Evolutionary conservation across 345 rosid genomes (phyloP), one percentile per base, ranked within the genome.

Genomic region (Rubroshorea leprosula): DNA sequence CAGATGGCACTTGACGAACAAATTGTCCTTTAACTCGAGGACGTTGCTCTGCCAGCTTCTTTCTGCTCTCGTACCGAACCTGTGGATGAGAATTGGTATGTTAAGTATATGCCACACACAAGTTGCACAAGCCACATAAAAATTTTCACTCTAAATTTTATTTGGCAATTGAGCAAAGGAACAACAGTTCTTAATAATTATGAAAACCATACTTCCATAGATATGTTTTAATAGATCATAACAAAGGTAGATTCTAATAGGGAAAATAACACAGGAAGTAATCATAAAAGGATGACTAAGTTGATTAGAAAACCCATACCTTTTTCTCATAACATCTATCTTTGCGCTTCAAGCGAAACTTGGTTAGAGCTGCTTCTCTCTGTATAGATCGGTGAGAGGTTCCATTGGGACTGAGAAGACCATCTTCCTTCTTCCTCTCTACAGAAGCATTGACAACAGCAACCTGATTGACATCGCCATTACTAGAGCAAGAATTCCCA

Each of bases 241-340:
- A n/a, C n/a, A n/a, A n/a, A n/a, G n/a, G n/a, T n/a, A n/a, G 47
- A 7, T 14, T 44, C 47, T 44, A 44, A n/a, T n/a, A 44, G 17
- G 17, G 17, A 14, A 14, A 6, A 1, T 2, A 15, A 44, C n/a
- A n/a, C n/a, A n/a, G n/a, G n/a, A n/a, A n/a, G n/a, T n/a, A n/a
- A n/a, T n/a, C n/a, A n/a, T n/a, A n/a, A n/a, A n/a, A n/a, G n/a
- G n/a, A n/a, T n/a, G n/a, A n/a, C n/a, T n/a, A 20, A 1, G 41
- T 6, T 45, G 18, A 39, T 17, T 47, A 52, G 13, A 57, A 2
- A 44, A 25, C 64, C 29, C 43, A 25, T 79, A 89, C 97, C 97
- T 85, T 93, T 77, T 89, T 93, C 61, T 85, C 96, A 53, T 64
- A 93, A 76, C 99, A 89, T 64, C 97, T 81, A 52, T 89, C 99